Base-by-base conservation (phyloP, 1,284 basidiomycete species). In the Sporisorium iseilematis-ciliati region DNA sequence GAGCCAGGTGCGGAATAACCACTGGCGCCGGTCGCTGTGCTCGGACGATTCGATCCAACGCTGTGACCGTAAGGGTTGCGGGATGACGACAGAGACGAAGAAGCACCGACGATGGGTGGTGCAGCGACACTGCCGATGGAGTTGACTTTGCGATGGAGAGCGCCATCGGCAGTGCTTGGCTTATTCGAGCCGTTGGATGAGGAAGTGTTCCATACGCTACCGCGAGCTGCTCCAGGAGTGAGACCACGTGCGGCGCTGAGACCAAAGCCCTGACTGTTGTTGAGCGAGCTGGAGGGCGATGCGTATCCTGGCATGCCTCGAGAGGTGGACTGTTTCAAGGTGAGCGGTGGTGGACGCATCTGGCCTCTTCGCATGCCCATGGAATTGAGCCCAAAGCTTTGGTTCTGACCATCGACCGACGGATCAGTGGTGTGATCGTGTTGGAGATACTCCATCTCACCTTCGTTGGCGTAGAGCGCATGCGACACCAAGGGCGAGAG, bases 21-120 rank as follows among this genome's bases (percentile, higher is more conserved):
- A 18, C 65, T 59, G 18, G 72, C 75, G 23, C 80, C 78, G 6
- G 77, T 80, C 2, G 80, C 78, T 7, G 80, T 81, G 57, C 70
- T 80, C 0, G 80, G 80, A 14, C 80, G 64, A 18, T 56, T 60
- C 45, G 23, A 55, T 50, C 58, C 63, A 16, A 33, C 16, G 26
- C 16, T 50, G 55, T 71, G 68, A 6, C 35, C 58, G 12, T 57
- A 58, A 12, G 50, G 42, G 50, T 62, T 56, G 20, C 61, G 59
- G 1, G 61, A 52, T 2, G 58, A 52, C 4, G 60, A 49, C 2
- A 66, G 35, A 2, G 61, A 59, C 6, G 63, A 42, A 2, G 70
- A 46, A n/a, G 68, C 69, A 10, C 62, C 59, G n/a, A 41, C 46
- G 23, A 65, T 65, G 35, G 62, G 56, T 16, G 60, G 63, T 0